Conservation (phyloP, 495 filamentous ascomycete genomes). For the Daldinia concentrica region DNA sequence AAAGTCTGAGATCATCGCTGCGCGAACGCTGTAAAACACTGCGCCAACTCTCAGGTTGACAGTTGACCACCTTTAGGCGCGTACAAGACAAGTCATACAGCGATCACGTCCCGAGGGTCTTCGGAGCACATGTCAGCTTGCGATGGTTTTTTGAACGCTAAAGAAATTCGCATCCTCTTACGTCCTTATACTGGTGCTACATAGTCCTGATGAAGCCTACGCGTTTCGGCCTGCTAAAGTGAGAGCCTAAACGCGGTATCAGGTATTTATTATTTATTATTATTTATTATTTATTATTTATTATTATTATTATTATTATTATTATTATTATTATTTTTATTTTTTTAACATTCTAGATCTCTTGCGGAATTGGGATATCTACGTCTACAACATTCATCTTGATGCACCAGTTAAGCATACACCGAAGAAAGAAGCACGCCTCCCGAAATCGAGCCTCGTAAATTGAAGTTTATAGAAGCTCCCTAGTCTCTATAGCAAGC, state of each 20-base stretch:
- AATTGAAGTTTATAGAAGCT: background rate
- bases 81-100: background rate
- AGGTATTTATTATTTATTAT: too few relatives aligned
- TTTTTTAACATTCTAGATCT: background rate
- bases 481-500: background rate
- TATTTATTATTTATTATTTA: too few relatives aligned
- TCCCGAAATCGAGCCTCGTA: background rate
- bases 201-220: conserved; percentile 6
- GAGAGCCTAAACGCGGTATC: conserved; percentile 6
- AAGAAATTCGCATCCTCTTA: background rate
- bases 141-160: background rate
- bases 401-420: background rate
- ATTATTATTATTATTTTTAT: too few relatives aligned
- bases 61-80: conserved; percentile 1
- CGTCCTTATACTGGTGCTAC: background rate
- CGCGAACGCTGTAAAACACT: conserved; percentile 14
- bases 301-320: too few relatives aligned
- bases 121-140: conserved; percentile 6
- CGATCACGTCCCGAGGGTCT: background rate
- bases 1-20: conserved; percentile 5
- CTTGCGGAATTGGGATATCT: conserved; percentile 13
- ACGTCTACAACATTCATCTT: background rate
- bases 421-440: background rate
- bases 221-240: background rate
- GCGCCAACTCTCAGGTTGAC: background rate